Conservation (phyloP, 148 eudicot species). For the Diospyros kaki region DNA sequence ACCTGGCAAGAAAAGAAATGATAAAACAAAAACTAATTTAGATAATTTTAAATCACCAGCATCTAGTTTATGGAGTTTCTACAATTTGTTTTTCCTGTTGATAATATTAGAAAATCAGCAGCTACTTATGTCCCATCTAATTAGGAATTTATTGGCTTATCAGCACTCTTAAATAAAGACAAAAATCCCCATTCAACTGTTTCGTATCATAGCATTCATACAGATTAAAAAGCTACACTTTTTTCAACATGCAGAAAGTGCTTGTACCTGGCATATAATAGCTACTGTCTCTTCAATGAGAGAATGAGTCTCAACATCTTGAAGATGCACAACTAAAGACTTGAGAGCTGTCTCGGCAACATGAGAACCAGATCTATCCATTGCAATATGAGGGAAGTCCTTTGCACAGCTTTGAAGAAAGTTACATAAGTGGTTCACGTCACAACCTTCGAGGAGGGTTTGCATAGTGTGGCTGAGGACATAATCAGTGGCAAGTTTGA, state of each 20-base stretch:
- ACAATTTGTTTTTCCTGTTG: background rate
- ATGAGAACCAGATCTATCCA: constrained; percentile 85
- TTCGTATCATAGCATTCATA: background rate
- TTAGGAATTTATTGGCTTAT: background rate
- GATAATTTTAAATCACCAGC: background rate
- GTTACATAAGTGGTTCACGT: constrained; percentile 64
- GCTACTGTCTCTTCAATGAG: constrained; percentile 58
- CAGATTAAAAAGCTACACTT: background rate
- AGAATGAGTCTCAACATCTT: constrained; percentile 43
- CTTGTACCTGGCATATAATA: constrained; percentile 67
- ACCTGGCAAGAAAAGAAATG: constrained; percentile 39
- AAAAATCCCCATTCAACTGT: background rate
- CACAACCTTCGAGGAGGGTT: constrained; percentile 74
- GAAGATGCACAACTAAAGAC: constrained; percentile 66
- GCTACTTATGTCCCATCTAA: background rate
- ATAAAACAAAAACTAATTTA: background rate
- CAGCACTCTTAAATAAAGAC: background rate
- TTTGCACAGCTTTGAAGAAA: constrained; percentile 72
- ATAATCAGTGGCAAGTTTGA: constrained; percentile 81
- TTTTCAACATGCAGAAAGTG: constrained; percentile 3
- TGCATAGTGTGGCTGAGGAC: constrained; percentile 80
- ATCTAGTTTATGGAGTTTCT: background rate
- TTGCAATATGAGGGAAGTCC: constrained; percentile 57
- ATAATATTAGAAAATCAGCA: background rate
- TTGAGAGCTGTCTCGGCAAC: constrained; percentile 90